Base-by-base conservation (phyloP, 352 stramenopile genomes). In the Peronospora destructor region DNA sequence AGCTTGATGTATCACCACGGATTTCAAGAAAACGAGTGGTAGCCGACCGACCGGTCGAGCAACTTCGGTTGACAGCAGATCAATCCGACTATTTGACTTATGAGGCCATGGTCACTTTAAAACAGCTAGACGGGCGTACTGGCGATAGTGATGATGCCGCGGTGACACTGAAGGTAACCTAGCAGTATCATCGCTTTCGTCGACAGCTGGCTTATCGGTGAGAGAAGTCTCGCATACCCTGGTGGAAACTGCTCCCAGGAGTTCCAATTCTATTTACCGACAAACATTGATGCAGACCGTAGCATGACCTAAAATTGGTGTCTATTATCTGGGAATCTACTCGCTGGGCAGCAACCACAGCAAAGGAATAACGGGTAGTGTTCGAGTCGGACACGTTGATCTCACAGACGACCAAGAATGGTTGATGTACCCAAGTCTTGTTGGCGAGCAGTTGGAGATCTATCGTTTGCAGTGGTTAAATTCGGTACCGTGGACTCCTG, bases 391-490 rank as follows among this genome's bases (percentile, higher is more conserved):
- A 25, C 45, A 60, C 35, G 54, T 61, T 29, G 61, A 67, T 45
- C 41, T 81, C 14, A 53, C 63, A 8, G 35, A 58, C 25, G 37
- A 10, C 1, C 44, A 52, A 0, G 36, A 64, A 17, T 87, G 76
- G 76, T 61, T 60, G 36, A 87, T 85, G 73, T 75, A 78, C 14
- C 68, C 74, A 9, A 56, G 62, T 8, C 61, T 87, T 19, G 45
- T 87, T n/a, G 76, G 73, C 19, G 76, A 87, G 43, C 57, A 83
- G n/a, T 55, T 85, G 19, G 60, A 77, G 37, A 73, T 87, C 28
- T 83, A 73, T 55, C 56, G 68, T 36, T 57, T 53, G 6, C 41
- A 66, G 41, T 85, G 72, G 71, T 51, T 49, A 6, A 48, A 62
- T 7, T 84, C 73, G 1, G 76, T 87, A 2, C 49, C 63, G 6